Evolutionary conservation across 495 filamentous ascomycete species (phyloP).

Genomic region (Xylona heveae): DNA sequence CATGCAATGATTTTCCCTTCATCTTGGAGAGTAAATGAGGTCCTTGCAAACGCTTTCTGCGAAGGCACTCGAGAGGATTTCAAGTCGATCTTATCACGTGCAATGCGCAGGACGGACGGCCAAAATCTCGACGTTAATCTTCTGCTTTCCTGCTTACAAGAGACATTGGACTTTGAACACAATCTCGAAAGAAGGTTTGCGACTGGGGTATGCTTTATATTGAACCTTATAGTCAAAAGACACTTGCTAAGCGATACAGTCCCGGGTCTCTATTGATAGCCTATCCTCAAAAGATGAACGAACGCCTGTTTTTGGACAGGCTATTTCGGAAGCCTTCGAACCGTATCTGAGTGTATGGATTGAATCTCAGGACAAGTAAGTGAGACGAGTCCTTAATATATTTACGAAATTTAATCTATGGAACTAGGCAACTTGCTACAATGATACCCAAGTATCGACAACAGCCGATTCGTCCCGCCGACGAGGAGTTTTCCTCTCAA

Average conservation of each 20-base stretch:
- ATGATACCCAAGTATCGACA: constrained; percentile 80
- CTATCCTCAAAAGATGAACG: constrained; percentile 63
- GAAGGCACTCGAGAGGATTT: constrained; percentile 92
- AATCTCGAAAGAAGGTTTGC: constrained; percentile 68
- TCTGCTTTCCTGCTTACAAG: constrained; percentile 76
- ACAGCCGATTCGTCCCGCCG: constrained; percentile 56
- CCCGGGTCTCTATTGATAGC: constrained; percentile 80
- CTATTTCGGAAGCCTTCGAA: constrained; percentile 93
- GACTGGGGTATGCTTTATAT: constrained; percentile 30
- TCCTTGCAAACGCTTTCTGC: constrained; percentile 80
- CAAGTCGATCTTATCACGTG: constrained; percentile 73
- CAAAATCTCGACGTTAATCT: constrained; percentile 80
- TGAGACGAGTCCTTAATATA: too few species aligned
- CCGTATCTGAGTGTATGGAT: constrained; percentile 95
- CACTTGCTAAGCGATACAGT: constrained; percentile 15
- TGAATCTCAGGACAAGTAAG: constrained; percentile 70
- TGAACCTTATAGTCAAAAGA: too few species aligned
- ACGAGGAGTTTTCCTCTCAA: constrained; percentile 84
- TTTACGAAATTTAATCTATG: not conserved
- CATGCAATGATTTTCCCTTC: constrained; percentile 75
- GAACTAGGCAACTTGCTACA: constrained; percentile 40
- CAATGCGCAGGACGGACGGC: constrained; percentile 57
- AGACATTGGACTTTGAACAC: constrained; percentile 95
- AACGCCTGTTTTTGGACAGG: constrained; percentile 62
- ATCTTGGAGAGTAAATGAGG: constrained; percentile 77